Conservation (phyloP, 2,329 filamentous ascomycete species). For the Thielaviopsis populi region DNA sequence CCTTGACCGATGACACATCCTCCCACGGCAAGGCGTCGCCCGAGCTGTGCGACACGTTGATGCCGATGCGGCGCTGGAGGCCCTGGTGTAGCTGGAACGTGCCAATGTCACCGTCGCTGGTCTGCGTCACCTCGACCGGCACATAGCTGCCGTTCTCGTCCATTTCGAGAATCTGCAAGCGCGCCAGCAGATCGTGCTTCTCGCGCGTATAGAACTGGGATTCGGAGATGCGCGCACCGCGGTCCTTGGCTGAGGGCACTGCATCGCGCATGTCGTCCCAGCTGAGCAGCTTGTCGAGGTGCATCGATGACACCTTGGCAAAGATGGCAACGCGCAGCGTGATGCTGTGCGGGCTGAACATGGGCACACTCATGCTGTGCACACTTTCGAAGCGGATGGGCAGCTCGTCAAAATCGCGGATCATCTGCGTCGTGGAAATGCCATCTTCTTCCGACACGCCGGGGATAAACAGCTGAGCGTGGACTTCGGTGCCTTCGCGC, state of each 20-base stretch:
- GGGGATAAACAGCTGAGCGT: conserved; percentile 91
- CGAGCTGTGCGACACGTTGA: conserved; percentile 83
- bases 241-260: conserved; percentile 37
- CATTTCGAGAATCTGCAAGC: conserved; percentile 79
- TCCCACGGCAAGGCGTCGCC: conserved; percentile 82
- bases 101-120: conserved; percentile 67
- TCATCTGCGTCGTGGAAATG: conserved; percentile 89
- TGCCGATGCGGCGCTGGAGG: conserved; percentile 70
- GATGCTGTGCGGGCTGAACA: conserved; percentile 53
- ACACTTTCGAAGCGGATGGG: conserved; percentile 92
- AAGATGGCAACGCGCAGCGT: conserved; percentile 80
- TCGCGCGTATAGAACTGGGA: conserved; percentile 88
- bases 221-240: conserved; percentile 60
- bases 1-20: conserved; percentile 59
- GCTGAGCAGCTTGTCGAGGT: conserved; percentile 90
- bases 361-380: conserved; percentile 88
- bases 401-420: conserved; percentile 83
- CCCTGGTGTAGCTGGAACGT: conserved; percentile 94
- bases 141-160: conserved; percentile 82
- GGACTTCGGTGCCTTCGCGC: conserved; percentile 85
- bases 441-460: conserved; percentile 80
- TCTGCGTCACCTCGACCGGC: conserved; percentile 84
- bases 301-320: conserved; percentile 79
- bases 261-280: conserved; percentile 97
- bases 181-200: conserved; percentile 79